Conservation (phyloP, 768 basidiomycete species). For the Agaricus sinodeliciosus region DNA sequence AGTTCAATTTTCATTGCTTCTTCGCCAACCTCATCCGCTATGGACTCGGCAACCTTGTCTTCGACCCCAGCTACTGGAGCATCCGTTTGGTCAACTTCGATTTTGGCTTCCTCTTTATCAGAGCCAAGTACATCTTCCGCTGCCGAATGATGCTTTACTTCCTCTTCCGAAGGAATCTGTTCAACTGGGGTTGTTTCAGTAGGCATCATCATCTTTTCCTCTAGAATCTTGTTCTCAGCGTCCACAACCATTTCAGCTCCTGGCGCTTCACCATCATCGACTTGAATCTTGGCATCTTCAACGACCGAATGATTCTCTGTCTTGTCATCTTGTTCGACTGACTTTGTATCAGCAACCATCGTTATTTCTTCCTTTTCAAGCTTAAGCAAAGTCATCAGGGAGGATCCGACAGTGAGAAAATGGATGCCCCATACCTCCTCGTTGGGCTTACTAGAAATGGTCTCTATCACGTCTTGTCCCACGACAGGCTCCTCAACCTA, state of each 20-base stretch:
- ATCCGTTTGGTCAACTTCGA: background rate
- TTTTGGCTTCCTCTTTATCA: background rate
- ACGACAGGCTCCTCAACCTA: conserved; percentile 1
- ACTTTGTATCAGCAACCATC: background rate
- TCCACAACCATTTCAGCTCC: no score
- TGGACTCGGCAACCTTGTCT: background rate
- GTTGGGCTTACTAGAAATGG: background rate
- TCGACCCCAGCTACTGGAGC: background rate
- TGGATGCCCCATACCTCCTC: background rate
- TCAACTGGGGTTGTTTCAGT: no score
- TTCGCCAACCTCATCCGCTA: background rate
- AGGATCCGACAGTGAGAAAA: background rate
- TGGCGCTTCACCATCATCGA: no score
- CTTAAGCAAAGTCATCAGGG: background rate
- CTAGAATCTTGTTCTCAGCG: no score
- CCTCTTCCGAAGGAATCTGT: no score
- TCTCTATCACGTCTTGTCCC: background rate
- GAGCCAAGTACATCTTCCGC: no score
- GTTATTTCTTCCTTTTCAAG: background rate
- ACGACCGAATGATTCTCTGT: background rate
- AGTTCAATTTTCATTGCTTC: background rate
- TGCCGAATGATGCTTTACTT: no score
- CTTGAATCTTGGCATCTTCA: background rate
- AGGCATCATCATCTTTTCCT: no score
- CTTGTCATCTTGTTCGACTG: background rate